Evolutionary conservation across 1,284 basidiomycete species (phyloP).

Genomic region (Takashimella tepidaria): DNA sequence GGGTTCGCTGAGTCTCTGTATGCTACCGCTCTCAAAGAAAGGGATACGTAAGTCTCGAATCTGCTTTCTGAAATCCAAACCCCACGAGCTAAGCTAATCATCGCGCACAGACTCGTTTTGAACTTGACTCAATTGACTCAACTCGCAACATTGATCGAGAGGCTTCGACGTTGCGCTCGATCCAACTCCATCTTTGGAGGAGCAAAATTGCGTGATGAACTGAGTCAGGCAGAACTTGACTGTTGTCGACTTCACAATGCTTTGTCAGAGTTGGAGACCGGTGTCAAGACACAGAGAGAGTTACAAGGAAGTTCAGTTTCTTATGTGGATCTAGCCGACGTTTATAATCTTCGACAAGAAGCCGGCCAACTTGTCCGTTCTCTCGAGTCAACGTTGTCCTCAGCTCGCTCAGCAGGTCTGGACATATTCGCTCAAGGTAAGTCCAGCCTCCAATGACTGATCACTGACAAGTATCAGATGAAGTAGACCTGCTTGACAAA

Average conservation of each 20-base stretch:
- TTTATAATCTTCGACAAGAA: conserved; percentile 30
- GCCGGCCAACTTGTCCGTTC: conserved; percentile 17
- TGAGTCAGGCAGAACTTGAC: conserved; percentile 19
- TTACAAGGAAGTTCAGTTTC: conserved; percentile 23
- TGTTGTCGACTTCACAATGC: conserved; percentile 24
- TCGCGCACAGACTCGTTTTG: conserved; percentile 1
- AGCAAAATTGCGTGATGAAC: conserved; percentile 6
- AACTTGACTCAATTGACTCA: conserved; percentile 4
- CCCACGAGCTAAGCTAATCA: too few species aligned
- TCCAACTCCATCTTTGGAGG: conserved; percentile 22
- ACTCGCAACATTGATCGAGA: conserved; percentile 1
- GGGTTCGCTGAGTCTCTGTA: conserved; percentile 75
- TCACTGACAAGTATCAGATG: conserved; percentile 13
- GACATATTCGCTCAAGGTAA: conserved; percentile 25
- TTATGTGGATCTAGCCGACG: conserved; percentile 17
- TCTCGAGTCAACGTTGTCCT: conserved; percentile 18
- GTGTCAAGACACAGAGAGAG: conserved; percentile 32
- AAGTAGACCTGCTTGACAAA: conserved; percentile 14
- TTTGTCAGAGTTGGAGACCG: conserved; percentile 30
- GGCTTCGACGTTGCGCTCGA: conserved; percentile 21
- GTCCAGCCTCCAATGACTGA: conserved; percentile 1
- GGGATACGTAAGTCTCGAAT: conserved; percentile 5
- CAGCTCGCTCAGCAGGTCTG: conserved; percentile 17
- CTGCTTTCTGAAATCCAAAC: too few species aligned
- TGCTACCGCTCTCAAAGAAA: conserved; percentile 55